Evolutionary conservation across 805 yeast genomes (phyloP).

Genomic region (Candida endomychidarum): DNA sequence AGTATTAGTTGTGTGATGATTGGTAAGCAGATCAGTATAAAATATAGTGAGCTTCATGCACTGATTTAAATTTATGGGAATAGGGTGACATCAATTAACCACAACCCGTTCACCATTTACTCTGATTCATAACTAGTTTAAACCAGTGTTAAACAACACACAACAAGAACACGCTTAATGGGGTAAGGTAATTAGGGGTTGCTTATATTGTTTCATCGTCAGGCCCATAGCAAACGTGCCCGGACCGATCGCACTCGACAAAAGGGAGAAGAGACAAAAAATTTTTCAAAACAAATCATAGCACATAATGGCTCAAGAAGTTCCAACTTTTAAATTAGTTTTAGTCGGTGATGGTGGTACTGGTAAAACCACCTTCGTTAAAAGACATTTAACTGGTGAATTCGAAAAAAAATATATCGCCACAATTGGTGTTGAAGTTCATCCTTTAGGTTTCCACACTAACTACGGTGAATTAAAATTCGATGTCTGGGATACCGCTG

Average conservation of each 20-base stretch:
- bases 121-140: no score
- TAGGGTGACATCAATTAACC: no score
- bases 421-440: conserved; percentile 99
- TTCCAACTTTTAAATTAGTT: conserved; percentile 97
- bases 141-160: no score
- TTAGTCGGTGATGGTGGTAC: conserved; percentile 99
- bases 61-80: no score
- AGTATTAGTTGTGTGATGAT: no score
- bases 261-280: conserved; percentile 7
- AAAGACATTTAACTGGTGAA: conserved; percentile 99
- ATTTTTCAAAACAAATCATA: conserved; percentile 9
- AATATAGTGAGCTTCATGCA: no score
- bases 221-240: conserved; percentile 2
- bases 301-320: conserved; percentile 63
- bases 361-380: conserved; percentile 99
- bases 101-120: no score
- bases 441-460: conserved; percentile 97
- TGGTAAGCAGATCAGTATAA: no score
- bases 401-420: conserved; percentile 99
- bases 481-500: conserved; percentile 99
- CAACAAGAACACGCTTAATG: no score
- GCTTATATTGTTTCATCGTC: background rate
- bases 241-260: conserved; percentile 7
- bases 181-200: no score
- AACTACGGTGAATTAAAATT: conserved; percentile 98